phyloP scores from a whole-genome alignment of 768 basidiomycete species.

The Leucocoprinus leucothites region DNA sequence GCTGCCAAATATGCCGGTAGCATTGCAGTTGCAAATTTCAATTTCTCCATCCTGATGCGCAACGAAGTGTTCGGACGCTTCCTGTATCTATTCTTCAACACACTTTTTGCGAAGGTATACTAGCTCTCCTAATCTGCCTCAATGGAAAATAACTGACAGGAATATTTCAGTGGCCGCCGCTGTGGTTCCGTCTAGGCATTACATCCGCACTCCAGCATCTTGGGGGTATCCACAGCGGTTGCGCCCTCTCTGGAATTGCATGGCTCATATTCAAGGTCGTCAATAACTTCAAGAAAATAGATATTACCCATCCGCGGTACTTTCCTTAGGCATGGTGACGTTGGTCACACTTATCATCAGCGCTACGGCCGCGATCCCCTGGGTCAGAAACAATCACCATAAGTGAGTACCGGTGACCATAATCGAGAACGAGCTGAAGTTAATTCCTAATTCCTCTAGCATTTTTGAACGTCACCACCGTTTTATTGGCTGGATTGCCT shows the following conservation, averaged over 20 bases:
- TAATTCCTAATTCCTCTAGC: slow-evolving; percentile 29
- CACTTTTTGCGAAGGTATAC: slow-evolving; percentile 63
- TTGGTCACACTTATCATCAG: slow-evolving; percentile 55
- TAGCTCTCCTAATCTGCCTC: not conserved
- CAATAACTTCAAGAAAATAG: slow-evolving; percentile 47
- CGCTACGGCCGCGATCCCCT: slow-evolving; percentile 67
- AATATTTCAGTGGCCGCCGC: slow-evolving; percentile 59
- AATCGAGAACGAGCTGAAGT: not conserved
- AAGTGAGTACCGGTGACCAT: slow-evolving; percentile 45
- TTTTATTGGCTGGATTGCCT: slow-evolving; percentile 72
- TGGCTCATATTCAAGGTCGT: slow-evolving; percentile 69
- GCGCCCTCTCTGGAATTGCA: slow-evolving; percentile 63
- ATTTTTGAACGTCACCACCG: slow-evolving; percentile 81
- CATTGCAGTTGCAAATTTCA: slow-evolving; percentile 69
- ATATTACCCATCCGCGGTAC: slow-evolving; percentile 50
- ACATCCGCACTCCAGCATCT: slow-evolving; percentile 78
- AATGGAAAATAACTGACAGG: slow-evolving; percentile 2
- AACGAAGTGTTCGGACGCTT: slow-evolving; percentile 76
- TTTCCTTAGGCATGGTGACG: slow-evolving; percentile 61
- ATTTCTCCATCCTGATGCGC: slow-evolving; percentile 68
- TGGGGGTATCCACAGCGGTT: slow-evolving; percentile 80
- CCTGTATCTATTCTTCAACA: slow-evolving; percentile 65
- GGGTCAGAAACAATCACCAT: slow-evolving; percentile 79
- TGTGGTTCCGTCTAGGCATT: slow-evolving; percentile 69
- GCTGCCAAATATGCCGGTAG: slow-evolving; percentile 58